Evolutionary conservation across 192 early-diverging fungal genomes (phyloP), one percentile per base, ranked within the genome.

Genomic region (Funneliformis mosseae): DNA sequence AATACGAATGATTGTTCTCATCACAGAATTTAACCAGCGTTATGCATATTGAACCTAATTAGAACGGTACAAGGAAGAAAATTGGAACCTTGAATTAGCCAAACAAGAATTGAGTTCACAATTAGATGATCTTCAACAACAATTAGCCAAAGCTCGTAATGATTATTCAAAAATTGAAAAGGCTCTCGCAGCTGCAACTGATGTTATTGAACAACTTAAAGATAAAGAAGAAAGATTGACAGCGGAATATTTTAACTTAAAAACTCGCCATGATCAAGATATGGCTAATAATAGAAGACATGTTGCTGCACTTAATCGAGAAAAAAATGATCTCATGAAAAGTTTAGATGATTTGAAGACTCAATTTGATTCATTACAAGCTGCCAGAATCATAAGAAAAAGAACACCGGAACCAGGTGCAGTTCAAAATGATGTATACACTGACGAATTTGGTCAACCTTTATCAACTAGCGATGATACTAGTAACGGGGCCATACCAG

Each of bases 231-330:
- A 88, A 43, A 87, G 85, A 66, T 68, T 88, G 11, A 83, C 81
- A 6, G 12, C 66, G 14, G 80, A 84, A n/a, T 74, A 92, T 2
- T 84, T 85, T 50, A 82, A 84, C 23, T 79, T 85, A 12, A 93
- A 92, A 50, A 74, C 80, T 42, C 87, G 90, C 23, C 90, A 89
- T 48, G 93, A 94, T 72, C 89, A 93, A 66, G 92, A 93, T 16
- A 88, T 92, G 75, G 38, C 82, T 1, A 76, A 82, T 25, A 80
- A 90, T 83, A 90, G 92, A 12, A 91, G 88, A 41, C 88, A 86
- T 55, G 66, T 81, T 27, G 85, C 86, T 39, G 80, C 83, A 7
- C 70, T 93, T 16, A 90, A 93, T 76, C 87, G 90, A 72, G 93
- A 95, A 38, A 92, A 91, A 69, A 69, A 81, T 8, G 84, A 88